Evolutionary conservation across 495 filamentous ascomycete genomes (phyloP), one percentile per base, ranked within the genome.

Genomic region (Xylaria palmicola): DNA sequence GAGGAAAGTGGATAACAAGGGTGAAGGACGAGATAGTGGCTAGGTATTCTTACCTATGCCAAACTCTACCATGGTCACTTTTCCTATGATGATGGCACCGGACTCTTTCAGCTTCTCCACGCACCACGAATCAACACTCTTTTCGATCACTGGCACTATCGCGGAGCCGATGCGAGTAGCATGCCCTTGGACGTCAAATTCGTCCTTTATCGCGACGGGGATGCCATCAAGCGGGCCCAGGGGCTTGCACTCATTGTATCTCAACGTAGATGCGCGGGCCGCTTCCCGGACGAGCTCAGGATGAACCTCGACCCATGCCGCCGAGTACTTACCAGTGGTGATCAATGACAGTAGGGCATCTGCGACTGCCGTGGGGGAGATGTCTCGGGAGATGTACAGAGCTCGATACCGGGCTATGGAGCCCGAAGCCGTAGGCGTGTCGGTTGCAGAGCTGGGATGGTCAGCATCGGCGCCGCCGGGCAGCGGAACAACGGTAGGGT

Each of bases 51-150:
- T 53, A 60, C 58, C 58, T 83, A 68, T 50, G 13, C 91, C 91
- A 13, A 91, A 77, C 71, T 96, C 92, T 71, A 93, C 89, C 92
- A 96, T 95, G 29, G 83, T 91, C 4, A 83, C 76, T 73, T 94
- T 96, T 12, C 90, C 91, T 48, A 94, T 71, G 12, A 92, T 76
- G 43, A 95, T 77, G 7, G 86, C 90, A 0, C 91, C 91, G 1
- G 85, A 86, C 36, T 91, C 85, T 65, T 89, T 80, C 74, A 86
- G 85, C 70, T 88, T 81, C 67, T 81, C 80, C 24, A 92, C 85
- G 69, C 86, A 90, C 88, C 89, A 93, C 6, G 83, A 84, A 3
- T 80, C 81, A 12, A 73, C 63, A 6, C 32, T 17, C 53, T 86
- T 81, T 3, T 79, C 65, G 13, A 67, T 65, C 24, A 63, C 63